Evolutionary conservation across 306 rosid genomes (phyloP), one percentile per base, ranked within the genome.

Genomic region (Cicer chorassanicum): DNA sequence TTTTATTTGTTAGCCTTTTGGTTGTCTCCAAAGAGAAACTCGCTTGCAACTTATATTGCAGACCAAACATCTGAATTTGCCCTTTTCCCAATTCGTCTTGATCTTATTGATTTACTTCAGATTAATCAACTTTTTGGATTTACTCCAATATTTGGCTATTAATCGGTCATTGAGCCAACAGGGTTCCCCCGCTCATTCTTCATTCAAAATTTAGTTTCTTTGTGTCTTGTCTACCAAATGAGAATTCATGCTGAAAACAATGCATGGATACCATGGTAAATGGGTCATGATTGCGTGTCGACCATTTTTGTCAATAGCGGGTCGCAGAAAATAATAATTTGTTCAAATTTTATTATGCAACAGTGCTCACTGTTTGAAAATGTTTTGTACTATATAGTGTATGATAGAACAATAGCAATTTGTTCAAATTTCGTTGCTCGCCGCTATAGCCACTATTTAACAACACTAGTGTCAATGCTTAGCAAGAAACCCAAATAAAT

Each of bases 401-500:
- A 29, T 29, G 5, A 4, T 29, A 29, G 36, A 29, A 29, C 36
- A 29, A 29, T 29, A 29, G 36, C 36, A 29, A 29, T 29, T 29
- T 29, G 36, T 29, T 29, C 36, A 29, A 29, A 29, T 29, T 29
- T 4, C 36, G 36, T 0, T 29, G 36, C 36, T 3, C 36, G 1
- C 36, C 3, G 36, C 36, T 29, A 24, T 24, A 29, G 36, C 5
- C 36, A 3, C 36, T 51, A 19, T 51, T 1, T 53, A 48, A 69
- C 8, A 18, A 9, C 0, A 29, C 24, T 60, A 14, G 24, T 15
- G 10, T 59, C 21, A 6, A 10, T 74, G 49, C 39, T 48, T 62
- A 39, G 78, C 71, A 62, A 62, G 50, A 62, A 48, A 71, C 51
- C 63, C 19, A 39, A 48, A 11, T 62, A 48, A 73, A 24, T 61